Conservation (phyloP, 2,329 filamentous ascomycete genomes). For the Aspergillus transmontanensis region DNA sequence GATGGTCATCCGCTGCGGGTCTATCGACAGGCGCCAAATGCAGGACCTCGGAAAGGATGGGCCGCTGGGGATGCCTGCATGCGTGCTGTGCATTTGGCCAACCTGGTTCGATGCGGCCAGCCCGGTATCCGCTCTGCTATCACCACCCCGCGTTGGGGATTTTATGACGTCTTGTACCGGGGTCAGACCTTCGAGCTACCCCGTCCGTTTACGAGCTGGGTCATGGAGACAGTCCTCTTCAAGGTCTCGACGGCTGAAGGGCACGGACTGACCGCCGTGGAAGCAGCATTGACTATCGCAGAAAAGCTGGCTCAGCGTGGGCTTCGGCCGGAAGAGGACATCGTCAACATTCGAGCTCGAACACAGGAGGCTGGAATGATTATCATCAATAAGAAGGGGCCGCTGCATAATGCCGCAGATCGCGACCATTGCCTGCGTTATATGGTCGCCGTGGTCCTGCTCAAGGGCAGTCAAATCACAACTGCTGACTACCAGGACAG, state of each 20-base stretch:
- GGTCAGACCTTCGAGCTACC: constrained; percentile 21
- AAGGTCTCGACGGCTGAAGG: constrained; percentile 35
- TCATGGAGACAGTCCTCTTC: constrained; percentile 27
- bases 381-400: constrained; percentile 38
- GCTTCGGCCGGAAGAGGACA: constrained; percentile 19
- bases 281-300: constrained; percentile 29
- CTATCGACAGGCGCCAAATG: constrained; percentile 38
- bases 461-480: constrained; percentile 32
- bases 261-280: constrained; percentile 37
- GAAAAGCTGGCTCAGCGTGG: constrained; percentile 15
- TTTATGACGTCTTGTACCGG: constrained; percentile 31
- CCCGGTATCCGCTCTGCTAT: constrained; percentile 25
- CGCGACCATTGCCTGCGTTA: constrained; percentile 42
- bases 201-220: constrained; percentile 23
- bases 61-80: constrained; percentile 46
- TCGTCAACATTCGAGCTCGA: constrained; percentile 30
- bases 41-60: constrained; percentile 46
- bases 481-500: constrained; percentile 32
- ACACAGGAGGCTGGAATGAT: constrained; percentile 31
- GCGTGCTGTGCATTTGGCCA: constrained; percentile 42
- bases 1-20: constrained; percentile 41
- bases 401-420: constrained; percentile 34
- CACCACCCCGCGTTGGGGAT: constrained; percentile 39
- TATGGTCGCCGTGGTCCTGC: constrained; percentile 34
- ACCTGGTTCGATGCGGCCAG: neutral